Conservation (phyloP, 805 yeast genomes). For the Debaryomyces castellii region DNA sequence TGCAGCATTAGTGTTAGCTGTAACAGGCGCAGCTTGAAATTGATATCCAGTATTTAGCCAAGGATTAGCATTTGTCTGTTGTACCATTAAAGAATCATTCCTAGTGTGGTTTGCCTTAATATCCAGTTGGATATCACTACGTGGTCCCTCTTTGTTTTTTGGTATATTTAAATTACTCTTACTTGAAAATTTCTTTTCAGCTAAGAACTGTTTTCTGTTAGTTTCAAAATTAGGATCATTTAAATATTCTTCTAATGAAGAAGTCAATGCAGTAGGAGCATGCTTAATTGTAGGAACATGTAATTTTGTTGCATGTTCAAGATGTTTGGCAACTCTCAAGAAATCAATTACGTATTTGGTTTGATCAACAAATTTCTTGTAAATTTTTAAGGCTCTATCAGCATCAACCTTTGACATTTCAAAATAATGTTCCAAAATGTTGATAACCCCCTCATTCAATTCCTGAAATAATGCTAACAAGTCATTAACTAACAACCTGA, state of each 20-base stretch:
- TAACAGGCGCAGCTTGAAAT: neutral
- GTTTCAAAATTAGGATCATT: constrained; percentile 81
- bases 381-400: constrained; percentile 78
- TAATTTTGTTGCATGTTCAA: constrained; percentile 81
- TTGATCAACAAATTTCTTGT: constrained; percentile 79
- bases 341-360: constrained; percentile 87
- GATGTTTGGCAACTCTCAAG: constrained; percentile 83
- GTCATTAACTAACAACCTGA: constrained; percentile 87
- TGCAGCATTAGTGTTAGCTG: neutral
- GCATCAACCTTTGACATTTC: constrained; percentile 89
- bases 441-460: constrained; percentile 93
- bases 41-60: constrained; percentile 24
- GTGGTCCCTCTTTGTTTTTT: neutral
- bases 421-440: constrained; percentile 88
- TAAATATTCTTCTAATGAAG: constrained; percentile 83
- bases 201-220: constrained; percentile 74
- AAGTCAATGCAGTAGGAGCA: constrained; percentile 91
- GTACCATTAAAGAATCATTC: constrained; percentile 30
- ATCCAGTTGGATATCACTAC: neutral
- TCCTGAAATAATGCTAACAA: constrained; percentile 82
- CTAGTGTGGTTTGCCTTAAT: constrained; percentile 11
- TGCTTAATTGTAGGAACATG: constrained; percentile 95
- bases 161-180: neutral
- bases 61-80: constrained; percentile 40
- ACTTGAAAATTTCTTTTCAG: constrained; percentile 46